These are phyloP conservation scores for Wickerhamiella infanticola DNA, from an alignment of 1,139 yeast species.

Conservation along the genomic window DNA sequence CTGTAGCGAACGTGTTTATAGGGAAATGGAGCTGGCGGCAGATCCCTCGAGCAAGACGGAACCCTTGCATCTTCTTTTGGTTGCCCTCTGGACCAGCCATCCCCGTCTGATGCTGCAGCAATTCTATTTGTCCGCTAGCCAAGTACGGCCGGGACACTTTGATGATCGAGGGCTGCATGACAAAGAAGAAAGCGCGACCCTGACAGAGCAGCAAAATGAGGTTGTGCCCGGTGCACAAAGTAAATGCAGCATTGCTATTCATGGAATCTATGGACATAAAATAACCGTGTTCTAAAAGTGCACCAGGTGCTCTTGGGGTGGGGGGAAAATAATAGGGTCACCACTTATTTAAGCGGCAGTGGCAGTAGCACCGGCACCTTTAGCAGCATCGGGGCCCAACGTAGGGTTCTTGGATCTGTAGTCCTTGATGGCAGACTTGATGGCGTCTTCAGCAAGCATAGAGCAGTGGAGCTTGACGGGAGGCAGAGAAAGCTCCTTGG, in stretches of 20 bases:
- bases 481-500: constrained; percentile 52
- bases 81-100: constrained; percentile 11
- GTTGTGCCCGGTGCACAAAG: too few relatives aligned
- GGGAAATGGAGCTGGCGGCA: constrained; percentile 19
- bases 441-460: constrained; percentile 97
- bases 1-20: constrained; percentile 21
- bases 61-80: constrained; percentile 14
- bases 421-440: constrained; percentile 92
- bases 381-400: constrained; percentile 23
- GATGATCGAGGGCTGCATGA: not conserved
- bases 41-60: constrained; percentile 14
- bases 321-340: too few relatives aligned
- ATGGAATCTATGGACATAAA: too few relatives aligned
- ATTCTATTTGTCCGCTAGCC: constrained; percentile 13
- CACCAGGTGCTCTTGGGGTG: too few relatives aligned
- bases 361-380: constrained; percentile 4
- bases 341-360: too few relatives aligned
- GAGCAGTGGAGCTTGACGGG: constrained; percentile 97
- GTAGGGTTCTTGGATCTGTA: constrained; percentile 53
- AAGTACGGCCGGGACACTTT: constrained; percentile 15
- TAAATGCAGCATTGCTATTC: too few relatives aligned
- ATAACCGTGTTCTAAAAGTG: too few relatives aligned
- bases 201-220: too few relatives aligned
- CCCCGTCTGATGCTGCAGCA: constrained; percentile 12
- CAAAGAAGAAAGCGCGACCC: not conserved